Evolutionary conservation across 1,139 yeast species (phyloP).

Genomic region (Suzukiozyma palmioleophila): DNA sequence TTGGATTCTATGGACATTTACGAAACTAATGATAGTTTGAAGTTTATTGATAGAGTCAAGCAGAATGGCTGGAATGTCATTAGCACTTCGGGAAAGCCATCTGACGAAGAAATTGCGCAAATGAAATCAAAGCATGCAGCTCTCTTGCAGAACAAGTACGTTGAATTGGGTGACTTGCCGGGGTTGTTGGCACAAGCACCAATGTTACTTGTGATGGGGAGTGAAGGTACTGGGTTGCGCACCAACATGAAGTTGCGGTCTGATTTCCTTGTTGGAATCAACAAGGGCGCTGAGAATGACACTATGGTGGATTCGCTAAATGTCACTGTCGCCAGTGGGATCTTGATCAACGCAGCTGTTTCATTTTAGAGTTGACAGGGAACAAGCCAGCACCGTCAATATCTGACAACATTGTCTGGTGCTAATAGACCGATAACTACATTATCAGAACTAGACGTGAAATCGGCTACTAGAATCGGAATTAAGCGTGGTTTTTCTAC

Average conservation of each 20-base stretch:
- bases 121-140: constrained; percentile 19
- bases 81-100: constrained; percentile 49
- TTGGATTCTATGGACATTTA: constrained; percentile 67
- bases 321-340: constrained; percentile 85
- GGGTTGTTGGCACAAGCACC: constrained; percentile 49
- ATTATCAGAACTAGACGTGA: no score
- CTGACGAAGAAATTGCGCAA: constrained; percentile 15
- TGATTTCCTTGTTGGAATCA: constrained; percentile 58
- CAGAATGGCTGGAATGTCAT: constrained; percentile 69
- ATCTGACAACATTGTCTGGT: no score
- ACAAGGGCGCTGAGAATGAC: constrained; percentile 30
- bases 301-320: constrained; percentile 71
- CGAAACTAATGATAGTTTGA: constrained; percentile 52
- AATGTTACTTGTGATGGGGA: constrained; percentile 70
- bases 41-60: constrained; percentile 54
- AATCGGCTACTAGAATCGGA: no score
- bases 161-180: constrained; percentile 41
- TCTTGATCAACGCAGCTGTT: constrained; percentile 36
- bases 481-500: no score
- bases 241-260: constrained; percentile 59
- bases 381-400: no score
- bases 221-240: constrained; percentile 81
- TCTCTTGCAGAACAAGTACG: constrained; percentile 24
- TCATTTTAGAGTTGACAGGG: no score
- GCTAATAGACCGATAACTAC: no score